Evolutionary conservation across 2,329 filamentous ascomycete species (phyloP).

Genomic region (Chaetomiaceae sp.): DNA sequence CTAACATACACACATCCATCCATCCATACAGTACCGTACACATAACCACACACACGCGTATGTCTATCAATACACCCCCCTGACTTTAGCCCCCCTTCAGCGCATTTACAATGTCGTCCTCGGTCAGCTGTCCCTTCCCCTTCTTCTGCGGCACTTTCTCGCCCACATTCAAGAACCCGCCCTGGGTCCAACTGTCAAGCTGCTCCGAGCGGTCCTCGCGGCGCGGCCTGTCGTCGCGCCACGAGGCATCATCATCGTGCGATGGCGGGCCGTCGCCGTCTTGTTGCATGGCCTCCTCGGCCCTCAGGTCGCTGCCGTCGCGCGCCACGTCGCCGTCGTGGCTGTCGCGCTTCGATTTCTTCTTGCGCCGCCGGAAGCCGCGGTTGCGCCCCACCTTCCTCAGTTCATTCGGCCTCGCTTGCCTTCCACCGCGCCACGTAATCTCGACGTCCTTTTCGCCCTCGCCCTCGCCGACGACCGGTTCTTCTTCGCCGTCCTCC

Average conservation of each 20-base stretch:
- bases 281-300: too few relatives aligned
- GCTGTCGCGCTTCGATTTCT: too few relatives aligned
- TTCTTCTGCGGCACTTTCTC: background rate
- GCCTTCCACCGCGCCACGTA: conserved; percentile 1
- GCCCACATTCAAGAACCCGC: conserved; percentile 1
- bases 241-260: too few relatives aligned
- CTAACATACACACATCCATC: conserved; percentile 8
- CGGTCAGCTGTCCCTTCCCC: conserved; percentile 1
- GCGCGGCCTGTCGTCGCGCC: too few relatives aligned
- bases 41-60: too few relatives aligned
- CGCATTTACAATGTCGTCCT: conserved; percentile 9
- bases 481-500: background rate
- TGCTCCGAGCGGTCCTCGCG: too few relatives aligned
- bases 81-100: background rate
- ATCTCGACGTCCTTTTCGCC: background rate
- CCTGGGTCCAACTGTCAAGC: conserved; percentile 4
- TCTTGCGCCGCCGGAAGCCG: too few relatives aligned
- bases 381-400: background rate
- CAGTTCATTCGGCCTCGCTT: background rate
- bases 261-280: too few relatives aligned
- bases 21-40: too few relatives aligned
- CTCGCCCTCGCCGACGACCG: background rate
- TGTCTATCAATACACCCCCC: conserved; percentile 6
- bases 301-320: too few relatives aligned
- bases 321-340: too few relatives aligned